phyloP scores from a whole-genome alignment of 495 filamentous ascomycete genomes.

The Penicillium turbatum region DNA sequence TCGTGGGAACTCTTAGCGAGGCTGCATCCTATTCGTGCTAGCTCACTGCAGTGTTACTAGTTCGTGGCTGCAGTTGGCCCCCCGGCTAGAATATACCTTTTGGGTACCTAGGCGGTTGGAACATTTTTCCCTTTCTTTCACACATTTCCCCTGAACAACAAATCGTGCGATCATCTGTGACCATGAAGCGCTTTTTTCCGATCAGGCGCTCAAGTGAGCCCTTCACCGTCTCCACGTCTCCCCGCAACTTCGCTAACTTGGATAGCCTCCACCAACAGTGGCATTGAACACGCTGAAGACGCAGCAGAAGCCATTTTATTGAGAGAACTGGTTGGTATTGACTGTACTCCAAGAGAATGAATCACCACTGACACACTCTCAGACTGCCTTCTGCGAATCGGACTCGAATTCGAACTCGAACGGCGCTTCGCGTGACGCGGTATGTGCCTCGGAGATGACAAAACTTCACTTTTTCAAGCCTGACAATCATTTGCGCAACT shows the following conservation, averaged over 20 bases:
- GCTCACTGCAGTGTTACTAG: constrained; percentile 3
- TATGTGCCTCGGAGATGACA: constrained; percentile 32
- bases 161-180: neutral
- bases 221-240: constrained; percentile 9
- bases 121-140: neutral
- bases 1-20: neutral
- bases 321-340: constrained; percentile 48
- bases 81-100: neutral
- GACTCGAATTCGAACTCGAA: constrained; percentile 44
- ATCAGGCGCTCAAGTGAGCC: constrained; percentile 28
- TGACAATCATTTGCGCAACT: neutral
- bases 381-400: constrained; percentile 76
- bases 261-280: constrained; percentile 21
- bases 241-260: constrained; percentile 6
- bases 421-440: constrained; percentile 56
- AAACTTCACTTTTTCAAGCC: neutral
- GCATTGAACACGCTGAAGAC: constrained; percentile 30
- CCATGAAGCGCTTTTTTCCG: constrained; percentile 21
- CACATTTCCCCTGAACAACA: neutral
- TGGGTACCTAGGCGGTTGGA: neutral
- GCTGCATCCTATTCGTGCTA: neutral
- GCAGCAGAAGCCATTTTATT: constrained; percentile 46
- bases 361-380: constrained; percentile 12
- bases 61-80: neutral
- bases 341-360: neutral